Evolutionary conservation across 768 basidiomycete species (phyloP).

Genomic region (Termitomyces bulborhizus): DNA sequence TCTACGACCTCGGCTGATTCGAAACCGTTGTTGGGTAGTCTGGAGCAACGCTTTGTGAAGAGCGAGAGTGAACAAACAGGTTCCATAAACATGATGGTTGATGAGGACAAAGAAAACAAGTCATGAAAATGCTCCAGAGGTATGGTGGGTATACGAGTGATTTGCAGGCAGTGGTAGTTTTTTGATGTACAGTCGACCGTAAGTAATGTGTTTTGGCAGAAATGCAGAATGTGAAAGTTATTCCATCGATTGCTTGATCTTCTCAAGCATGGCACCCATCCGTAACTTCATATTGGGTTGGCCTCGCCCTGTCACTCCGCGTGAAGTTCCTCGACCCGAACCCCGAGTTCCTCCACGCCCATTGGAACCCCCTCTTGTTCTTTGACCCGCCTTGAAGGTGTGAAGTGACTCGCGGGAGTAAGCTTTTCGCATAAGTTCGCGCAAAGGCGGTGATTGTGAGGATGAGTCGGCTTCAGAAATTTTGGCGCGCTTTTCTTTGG

Average conservation of each 20-base stretch:
- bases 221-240: constrained; percentile 13
- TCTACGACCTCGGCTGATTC: constrained; percentile 43
- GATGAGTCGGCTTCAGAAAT: constrained; percentile 13
- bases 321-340: constrained; percentile 16
- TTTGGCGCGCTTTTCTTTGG: constrained; percentile 14
- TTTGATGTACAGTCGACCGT: not conserved
- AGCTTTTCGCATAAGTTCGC: constrained; percentile 56
- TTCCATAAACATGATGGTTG: constrained; percentile 38
- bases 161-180: constrained; percentile 1
- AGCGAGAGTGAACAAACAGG: constrained; percentile 27
- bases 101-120: constrained; percentile 51
- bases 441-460: constrained; percentile 30
- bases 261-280: constrained; percentile 83
- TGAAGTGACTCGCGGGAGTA: constrained; percentile 56
- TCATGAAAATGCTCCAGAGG: constrained; percentile 15
- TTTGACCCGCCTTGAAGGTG: constrained; percentile 45
- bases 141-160: constrained; percentile 10
- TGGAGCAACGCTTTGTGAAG: constrained; percentile 41
- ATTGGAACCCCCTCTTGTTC: constrained; percentile 22
- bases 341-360: constrained; percentile 14
- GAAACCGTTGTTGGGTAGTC: not conserved
- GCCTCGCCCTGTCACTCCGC: constrained; percentile 32
- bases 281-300: constrained; percentile 74
- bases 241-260: constrained; percentile 62
- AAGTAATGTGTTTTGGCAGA: constrained; percentile 8